phyloP scores from a whole-genome alignment of 148 eudicot species.

The Simmondsia chinensis region DNA sequence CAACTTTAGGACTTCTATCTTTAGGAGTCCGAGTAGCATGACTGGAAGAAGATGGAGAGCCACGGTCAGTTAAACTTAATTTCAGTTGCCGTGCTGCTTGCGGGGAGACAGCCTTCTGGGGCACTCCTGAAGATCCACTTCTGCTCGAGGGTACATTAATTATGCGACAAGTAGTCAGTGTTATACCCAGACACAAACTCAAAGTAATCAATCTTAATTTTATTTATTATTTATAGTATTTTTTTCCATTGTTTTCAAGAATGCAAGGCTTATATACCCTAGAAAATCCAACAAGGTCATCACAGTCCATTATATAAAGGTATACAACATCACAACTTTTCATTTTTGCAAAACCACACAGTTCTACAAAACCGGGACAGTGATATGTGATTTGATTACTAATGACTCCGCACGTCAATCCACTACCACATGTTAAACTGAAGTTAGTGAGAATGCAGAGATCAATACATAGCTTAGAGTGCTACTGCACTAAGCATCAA shows the following conservation, averaged over 20 bases:
- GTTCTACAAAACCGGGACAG: no score
- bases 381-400: no score
- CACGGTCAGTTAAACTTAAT: conserved; percentile 28
- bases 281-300: neutral
- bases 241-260: no score
- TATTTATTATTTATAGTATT: no score
- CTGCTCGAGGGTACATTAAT: conserved; percentile 21
- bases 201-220: neutral
- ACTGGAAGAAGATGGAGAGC: conserved; percentile 43
- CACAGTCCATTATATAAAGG: neutral
- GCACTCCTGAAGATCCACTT: conserved; percentile 40
- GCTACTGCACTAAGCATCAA: no score
- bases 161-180: neutral
- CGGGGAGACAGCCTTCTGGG: conserved; percentile 46
- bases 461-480: no score
- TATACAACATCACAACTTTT: neutral
- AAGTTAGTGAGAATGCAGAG: no score
- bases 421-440: no score
- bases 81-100: conserved; percentile 51
- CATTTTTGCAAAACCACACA: no score
- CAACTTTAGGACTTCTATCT: conserved; percentile 54
- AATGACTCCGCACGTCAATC: no score
- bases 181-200: neutral
- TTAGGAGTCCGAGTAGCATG: conserved; percentile 40
- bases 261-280: no score